Conservation (phyloP, 768 basidiomycete genomes). For the Leccinum barrowsii region DNA sequence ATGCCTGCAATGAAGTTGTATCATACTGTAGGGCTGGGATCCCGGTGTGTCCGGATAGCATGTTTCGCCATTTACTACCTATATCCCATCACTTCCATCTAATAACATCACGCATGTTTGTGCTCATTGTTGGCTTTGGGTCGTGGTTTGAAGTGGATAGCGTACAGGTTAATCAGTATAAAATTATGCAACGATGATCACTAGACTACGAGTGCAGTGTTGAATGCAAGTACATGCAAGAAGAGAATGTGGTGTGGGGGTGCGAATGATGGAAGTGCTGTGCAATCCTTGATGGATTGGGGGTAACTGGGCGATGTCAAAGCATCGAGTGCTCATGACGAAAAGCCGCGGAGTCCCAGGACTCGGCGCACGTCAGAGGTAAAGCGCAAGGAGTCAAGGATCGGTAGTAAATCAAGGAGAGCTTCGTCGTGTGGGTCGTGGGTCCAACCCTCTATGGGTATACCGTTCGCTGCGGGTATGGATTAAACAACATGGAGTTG, state of each 20-base stretch:
- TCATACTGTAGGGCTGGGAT: slow-evolving; percentile 6
- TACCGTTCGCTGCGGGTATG: slow-evolving; percentile 76
- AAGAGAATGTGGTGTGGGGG: slow-evolving; percentile 22
- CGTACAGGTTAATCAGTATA: slow-evolving; percentile 38
- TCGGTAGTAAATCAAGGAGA: slow-evolving; percentile 89
- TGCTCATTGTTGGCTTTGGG: slow-evolving; percentile 21
- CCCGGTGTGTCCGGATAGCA: slow-evolving; percentile 11
- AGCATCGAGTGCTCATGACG: slow-evolving; percentile 27
- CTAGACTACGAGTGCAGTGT: slow-evolving; percentile 27
- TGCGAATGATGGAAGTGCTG: slow-evolving; percentile 23
- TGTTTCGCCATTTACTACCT: slow-evolving; percentile 30
- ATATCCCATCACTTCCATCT: slow-evolving; percentile 32
- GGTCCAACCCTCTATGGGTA: slow-evolving; percentile 99
- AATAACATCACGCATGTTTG: slow-evolving; percentile 24
- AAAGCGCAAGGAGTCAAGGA: slow-evolving; percentile 94
- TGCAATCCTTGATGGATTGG: slow-evolving; percentile 16
- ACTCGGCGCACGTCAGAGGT: slow-evolving; percentile 93
- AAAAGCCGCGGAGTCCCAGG: slow-evolving; percentile 67
- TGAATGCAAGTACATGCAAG: slow-evolving; percentile 26
- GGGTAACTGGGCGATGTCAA: slow-evolving; percentile 3
- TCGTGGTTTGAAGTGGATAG: slow-evolving; percentile 25
- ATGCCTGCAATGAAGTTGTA: slow-evolving; percentile 14
- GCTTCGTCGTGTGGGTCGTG: slow-evolving; percentile 97
- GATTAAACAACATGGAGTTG: background rate
- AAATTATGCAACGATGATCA: slow-evolving; percentile 33